Percentiles rank a stretch among this genome's conserved stretches.
phyloP scores from a whole-genome alignment of 495 filamentous ascomycete species.

The Immersiella caudata region DNA sequence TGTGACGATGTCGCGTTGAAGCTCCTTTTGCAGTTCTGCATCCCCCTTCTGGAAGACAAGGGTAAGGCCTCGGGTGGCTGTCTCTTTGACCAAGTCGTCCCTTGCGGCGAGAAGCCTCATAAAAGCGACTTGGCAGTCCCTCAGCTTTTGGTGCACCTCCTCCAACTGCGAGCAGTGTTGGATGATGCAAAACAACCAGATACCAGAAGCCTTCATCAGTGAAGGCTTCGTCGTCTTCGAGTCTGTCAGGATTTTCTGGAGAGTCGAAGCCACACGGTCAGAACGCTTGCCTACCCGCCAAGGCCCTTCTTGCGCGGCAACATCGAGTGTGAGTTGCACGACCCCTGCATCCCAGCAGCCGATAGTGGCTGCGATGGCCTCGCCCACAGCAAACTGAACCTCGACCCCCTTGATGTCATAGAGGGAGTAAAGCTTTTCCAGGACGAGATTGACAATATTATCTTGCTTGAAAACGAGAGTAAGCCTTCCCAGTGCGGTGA shows the following conservation, averaged over 20 bases:
- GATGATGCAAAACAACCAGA: slow-evolving; percentile 91
- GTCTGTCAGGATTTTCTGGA: slow-evolving; percentile 70
- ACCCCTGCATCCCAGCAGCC: slow-evolving; percentile 72
- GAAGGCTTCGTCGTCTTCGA: slow-evolving; percentile 84
- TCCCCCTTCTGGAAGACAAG: slow-evolving; percentile 93
- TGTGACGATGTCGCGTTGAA: slow-evolving; percentile 82
- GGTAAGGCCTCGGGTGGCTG: slow-evolving; percentile 84
- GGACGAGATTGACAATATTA: slow-evolving; percentile 46
- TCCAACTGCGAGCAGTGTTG: slow-evolving; percentile 80
- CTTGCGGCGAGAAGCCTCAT: slow-evolving; percentile 82
- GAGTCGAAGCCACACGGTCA: slow-evolving; percentile 53
- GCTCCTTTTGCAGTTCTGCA: slow-evolving; percentile 71
- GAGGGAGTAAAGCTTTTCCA: slow-evolving; percentile 67
- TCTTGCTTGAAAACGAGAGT: slow-evolving; percentile 52
- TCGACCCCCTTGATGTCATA: slow-evolving; percentile 84
- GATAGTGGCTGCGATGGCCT: slow-evolving; percentile 75
- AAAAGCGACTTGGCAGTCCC: slow-evolving; percentile 83
- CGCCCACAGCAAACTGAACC: slow-evolving; percentile 84
- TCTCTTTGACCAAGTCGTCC: slow-evolving; percentile 93
- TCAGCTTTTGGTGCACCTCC: slow-evolving; percentile 70
- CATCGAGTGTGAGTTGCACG: slow-evolving; percentile 54
- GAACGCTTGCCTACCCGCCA: slow-evolving; percentile 43
- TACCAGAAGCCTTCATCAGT: slow-evolving; percentile 82
- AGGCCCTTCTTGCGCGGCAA: slow-evolving; percentile 39
- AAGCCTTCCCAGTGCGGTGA: slow-evolving; percentile 71